These are phyloP conservation scores for Hysterium pulicare DNA, from an alignment of 2,329 filamentous ascomycete species.

Conservation along the genomic window DNA sequence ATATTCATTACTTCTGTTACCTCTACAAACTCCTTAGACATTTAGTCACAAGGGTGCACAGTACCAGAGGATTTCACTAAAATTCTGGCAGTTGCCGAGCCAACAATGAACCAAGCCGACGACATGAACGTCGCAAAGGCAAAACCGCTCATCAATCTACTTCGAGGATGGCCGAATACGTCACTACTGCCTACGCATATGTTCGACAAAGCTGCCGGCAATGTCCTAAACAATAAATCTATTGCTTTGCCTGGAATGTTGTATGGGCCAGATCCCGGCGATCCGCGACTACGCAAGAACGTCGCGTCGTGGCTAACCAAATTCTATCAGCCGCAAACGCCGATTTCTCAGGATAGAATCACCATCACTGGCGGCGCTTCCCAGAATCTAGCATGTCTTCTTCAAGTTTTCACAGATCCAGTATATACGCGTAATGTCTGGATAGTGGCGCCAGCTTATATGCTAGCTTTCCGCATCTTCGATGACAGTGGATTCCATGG, in stretches of 20 bases:
- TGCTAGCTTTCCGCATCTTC: slow-evolving; percentile 81
- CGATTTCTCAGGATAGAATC: slow-evolving; percentile 58
- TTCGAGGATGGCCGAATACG: slow-evolving; percentile 65
- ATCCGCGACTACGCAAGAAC: slow-evolving; percentile 63
- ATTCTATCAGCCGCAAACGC: slow-evolving; percentile 54
- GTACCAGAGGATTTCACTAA: neutral
- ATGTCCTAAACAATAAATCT: slow-evolving; percentile 58
- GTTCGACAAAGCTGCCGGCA: slow-evolving; percentile 59
- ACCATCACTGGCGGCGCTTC: slow-evolving; percentile 82
- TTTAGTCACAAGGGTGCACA: neutral
- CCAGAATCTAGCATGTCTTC: slow-evolving; percentile 73
- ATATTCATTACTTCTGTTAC: neutral
- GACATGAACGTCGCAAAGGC: neutral
- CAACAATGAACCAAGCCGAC: neutral
- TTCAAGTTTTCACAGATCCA: slow-evolving; percentile 79
- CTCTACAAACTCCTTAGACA: neutral
- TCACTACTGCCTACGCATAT: slow-evolving; percentile 63
- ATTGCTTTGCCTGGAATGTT: slow-evolving; percentile 64
- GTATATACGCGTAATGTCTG: slow-evolving; percentile 71
- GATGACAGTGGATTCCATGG: slow-evolving; percentile 72
- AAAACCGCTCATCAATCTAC: slow-evolving; percentile 56
- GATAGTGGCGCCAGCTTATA: slow-evolving; percentile 79
- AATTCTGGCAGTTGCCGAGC: neutral
- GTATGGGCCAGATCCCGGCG: slow-evolving; percentile 78
- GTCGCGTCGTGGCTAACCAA: slow-evolving; percentile 67